phyloP scores from a whole-genome alignment of 768 basidiomycete genomes.

The Terana coerulea region DNA sequence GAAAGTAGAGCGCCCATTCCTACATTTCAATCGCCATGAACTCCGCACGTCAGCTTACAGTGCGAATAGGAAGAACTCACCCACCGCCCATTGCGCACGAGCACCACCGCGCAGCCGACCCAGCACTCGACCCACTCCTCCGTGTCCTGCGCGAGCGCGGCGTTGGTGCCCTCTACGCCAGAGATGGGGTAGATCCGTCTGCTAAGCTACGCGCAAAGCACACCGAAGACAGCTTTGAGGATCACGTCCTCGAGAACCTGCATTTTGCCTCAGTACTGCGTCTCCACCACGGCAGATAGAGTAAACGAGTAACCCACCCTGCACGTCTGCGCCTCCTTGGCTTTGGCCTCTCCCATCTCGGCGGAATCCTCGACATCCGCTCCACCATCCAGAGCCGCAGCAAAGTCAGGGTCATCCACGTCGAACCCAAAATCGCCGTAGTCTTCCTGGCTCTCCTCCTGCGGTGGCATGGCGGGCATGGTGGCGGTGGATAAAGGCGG shows the following conservation, averaged over 20 bases:
- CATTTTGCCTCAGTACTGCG: no score
- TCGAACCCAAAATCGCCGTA: constrained; percentile 73
- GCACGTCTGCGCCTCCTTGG: constrained; percentile 46
- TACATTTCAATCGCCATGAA: no score
- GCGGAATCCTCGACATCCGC: constrained; percentile 19
- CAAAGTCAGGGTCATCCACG: constrained; percentile 50
- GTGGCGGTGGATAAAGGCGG: constrained; percentile 30
- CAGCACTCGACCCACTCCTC: constrained; percentile 59
- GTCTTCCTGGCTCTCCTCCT: constrained; percentile 57
- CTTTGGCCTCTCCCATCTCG: constrained; percentile 28
- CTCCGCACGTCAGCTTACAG: background rate
- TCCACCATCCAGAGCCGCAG: constrained; percentile 50
- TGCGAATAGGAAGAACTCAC: constrained; percentile 25
- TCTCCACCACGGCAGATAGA: no score
- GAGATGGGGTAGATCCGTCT: no score
- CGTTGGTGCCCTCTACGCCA: no score
- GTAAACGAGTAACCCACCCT: no score
- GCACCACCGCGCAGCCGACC: constrained; percentile 63
- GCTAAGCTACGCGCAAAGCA: constrained; percentile 47
- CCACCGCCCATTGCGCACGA: constrained; percentile 47
- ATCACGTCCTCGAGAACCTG: constrained; percentile 50
- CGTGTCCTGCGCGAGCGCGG: no score
- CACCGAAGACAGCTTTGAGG: constrained; percentile 51
- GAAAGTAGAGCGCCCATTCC: constrained; percentile 63
- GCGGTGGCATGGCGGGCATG: constrained; percentile 21